Percentiles rank a stretch among this genome's conserved stretches.
Conservation (phyloP, 1,139 yeast species). For the Taphrina confusa region DNA sequence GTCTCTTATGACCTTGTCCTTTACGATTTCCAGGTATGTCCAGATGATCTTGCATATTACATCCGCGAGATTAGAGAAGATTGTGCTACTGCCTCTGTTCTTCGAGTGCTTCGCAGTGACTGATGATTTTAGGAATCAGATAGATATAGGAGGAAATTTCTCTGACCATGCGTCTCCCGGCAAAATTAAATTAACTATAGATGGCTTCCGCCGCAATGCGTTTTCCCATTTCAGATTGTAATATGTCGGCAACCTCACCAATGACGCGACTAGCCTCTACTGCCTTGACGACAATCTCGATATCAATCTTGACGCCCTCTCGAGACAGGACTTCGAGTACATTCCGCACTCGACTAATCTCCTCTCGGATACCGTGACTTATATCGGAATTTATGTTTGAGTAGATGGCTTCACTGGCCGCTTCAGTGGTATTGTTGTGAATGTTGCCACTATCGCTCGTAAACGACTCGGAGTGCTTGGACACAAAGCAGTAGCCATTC, state of each 20-base stretch:
- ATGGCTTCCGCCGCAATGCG: constrained; percentile 64
- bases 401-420: constrained; percentile 92
- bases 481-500: constrained; percentile 91
- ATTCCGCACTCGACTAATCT: constrained; percentile 81
- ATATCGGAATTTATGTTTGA: constrained; percentile 82
- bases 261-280: constrained; percentile 88
- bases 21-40: neutral
- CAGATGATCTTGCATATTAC: neutral
- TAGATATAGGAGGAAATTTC: too few relatives aligned
- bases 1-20: neutral
- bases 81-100: too few relatives aligned
- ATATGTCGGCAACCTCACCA: constrained; percentile 68
- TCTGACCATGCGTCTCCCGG: neutral
- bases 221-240: constrained; percentile 74
- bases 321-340: constrained; percentile 77
- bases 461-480: constrained; percentile 57
- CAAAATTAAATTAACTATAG: constrained; percentile 1
- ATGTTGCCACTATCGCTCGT: constrained; percentile 47
- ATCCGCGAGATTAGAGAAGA: neutral
- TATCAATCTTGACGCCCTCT: constrained; percentile 84
- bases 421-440: constrained; percentile 89
- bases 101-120: neutral
- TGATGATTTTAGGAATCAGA: too few relatives aligned
- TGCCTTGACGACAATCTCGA: constrained; percentile 71
- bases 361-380: constrained; percentile 60